Conservation (phyloP, 176 grass and related monocot genomes). For the Chrysopogon serrulatus region DNA sequence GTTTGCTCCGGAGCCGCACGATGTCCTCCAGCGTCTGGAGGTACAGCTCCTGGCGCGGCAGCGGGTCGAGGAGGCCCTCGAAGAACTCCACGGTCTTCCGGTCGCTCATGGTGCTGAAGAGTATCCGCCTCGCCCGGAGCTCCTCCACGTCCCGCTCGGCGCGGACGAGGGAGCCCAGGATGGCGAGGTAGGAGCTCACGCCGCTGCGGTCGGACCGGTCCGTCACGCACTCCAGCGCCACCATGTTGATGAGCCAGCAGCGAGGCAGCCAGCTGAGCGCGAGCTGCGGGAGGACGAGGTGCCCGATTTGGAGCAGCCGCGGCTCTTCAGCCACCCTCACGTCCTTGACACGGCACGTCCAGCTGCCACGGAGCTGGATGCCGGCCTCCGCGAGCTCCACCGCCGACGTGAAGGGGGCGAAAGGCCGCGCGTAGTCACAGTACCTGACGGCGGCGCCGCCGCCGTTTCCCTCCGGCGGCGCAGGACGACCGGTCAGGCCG, state of each 20-base stretch:
- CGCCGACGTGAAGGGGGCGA: neutral
- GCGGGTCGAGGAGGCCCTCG: neutral
- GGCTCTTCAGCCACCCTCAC: neutral
- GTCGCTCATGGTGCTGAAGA: constrained; percentile 5
- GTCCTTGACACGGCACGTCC: neutral
- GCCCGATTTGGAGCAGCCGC: too few species aligned
- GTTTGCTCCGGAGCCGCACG: neutral
- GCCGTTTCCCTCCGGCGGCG: neutral
- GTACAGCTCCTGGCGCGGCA: neutral
- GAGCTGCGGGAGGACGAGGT: neutral
- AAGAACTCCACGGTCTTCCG: neutral
- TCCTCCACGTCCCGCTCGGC: neutral
- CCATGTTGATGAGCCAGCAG: neutral
- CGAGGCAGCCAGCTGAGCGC: neutral
- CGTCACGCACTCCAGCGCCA: neutral
- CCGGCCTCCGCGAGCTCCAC: neutral
- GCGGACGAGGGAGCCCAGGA: neutral
- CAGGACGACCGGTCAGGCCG: neutral
- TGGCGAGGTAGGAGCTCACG: neutral
- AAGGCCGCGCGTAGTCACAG: neutral
- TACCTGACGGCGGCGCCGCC: too few species aligned
- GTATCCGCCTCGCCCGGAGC: neutral
- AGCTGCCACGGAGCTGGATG: neutral
- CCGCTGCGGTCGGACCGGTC: neutral
- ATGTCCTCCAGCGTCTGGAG: neutral